These are phyloP conservation scores for Hygrophorus russula DNA, from an alignment of 768 basidiomycete genomes.

Conservation along the genomic window DNA sequence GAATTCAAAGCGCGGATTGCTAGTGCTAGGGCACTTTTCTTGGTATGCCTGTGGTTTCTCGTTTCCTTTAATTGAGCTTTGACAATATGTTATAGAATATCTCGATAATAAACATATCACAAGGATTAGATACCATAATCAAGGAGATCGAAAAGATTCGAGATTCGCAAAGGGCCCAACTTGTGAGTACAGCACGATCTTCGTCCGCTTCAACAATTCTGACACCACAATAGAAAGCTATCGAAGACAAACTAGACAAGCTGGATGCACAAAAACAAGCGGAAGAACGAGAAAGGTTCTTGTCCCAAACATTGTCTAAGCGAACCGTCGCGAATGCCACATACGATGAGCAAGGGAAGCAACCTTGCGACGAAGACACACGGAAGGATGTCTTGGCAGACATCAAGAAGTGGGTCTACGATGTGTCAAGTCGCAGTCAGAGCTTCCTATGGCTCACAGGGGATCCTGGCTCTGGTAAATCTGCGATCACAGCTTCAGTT, in stretches of 20 bases:
- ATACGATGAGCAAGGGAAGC: constrained; percentile 10
- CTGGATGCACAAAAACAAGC: constrained; percentile 8
- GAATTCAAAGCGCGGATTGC: background rate
- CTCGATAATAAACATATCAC: background rate
- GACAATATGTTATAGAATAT: background rate
- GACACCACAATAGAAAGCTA: background rate
- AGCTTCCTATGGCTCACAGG: constrained; percentile 12
- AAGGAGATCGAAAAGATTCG: constrained; percentile 5
- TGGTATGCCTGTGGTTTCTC: background rate
- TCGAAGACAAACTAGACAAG: constrained; percentile 6
- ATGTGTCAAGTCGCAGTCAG: background rate
- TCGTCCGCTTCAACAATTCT: too few species aligned
- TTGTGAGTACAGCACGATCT: constrained; percentile 7
- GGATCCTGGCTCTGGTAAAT: constrained; percentile 11
- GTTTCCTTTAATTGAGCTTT: background rate
- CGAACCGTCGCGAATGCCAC: constrained; percentile 8
- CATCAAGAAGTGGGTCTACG: constrained; percentile 8
- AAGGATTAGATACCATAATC: background rate
- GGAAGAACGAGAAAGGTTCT: constrained; percentile 4
- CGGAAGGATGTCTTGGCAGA: constrained; percentile 8
- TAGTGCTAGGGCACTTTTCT: background rate
- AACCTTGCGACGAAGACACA: constrained; percentile 10
- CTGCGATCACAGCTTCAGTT: constrained; percentile 11
- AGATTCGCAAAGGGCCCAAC: constrained; percentile 5
- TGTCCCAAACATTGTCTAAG: background rate